Conservation (phyloP, 805 yeast genomes). For the Spathaspora sp. region DNA sequence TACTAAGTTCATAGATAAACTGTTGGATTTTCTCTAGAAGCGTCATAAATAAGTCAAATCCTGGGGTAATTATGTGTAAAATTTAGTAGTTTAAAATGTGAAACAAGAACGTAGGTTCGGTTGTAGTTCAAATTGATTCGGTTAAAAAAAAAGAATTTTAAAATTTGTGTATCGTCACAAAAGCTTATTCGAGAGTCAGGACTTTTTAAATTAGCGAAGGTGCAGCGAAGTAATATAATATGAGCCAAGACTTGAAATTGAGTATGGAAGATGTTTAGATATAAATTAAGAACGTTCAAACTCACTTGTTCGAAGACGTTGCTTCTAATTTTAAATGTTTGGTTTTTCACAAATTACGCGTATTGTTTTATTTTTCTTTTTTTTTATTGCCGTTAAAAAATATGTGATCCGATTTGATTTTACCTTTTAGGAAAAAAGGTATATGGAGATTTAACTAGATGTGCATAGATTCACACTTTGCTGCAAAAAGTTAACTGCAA, state of each 20-base stretch:
- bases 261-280: no score
- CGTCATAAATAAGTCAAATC: conserved; percentile 11
- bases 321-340: background rate
- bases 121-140: background rate
- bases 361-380: background rate
- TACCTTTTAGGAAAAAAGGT: background rate
- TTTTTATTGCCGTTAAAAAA: background rate
- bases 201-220: no score
- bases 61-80: no score
- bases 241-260: background rate
- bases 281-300: no score
- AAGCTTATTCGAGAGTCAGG: background rate
- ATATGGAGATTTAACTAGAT: no score
- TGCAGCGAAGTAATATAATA: no score
- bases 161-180: background rate
- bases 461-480: no score
- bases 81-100: background rate
- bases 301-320: background rate
- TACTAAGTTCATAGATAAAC: conserved; percentile 58
- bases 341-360: background rate
- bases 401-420: background rate
- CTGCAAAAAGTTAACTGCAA: no score
- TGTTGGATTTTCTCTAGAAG: conserved; percentile 45
- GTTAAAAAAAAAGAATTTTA: background rate
- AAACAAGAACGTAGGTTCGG: background rate